These are phyloP conservation scores for Lachnellula occidentalis DNA, from an alignment of 2,329 filamentous ascomycete species.

Conservation along the genomic window DNA sequence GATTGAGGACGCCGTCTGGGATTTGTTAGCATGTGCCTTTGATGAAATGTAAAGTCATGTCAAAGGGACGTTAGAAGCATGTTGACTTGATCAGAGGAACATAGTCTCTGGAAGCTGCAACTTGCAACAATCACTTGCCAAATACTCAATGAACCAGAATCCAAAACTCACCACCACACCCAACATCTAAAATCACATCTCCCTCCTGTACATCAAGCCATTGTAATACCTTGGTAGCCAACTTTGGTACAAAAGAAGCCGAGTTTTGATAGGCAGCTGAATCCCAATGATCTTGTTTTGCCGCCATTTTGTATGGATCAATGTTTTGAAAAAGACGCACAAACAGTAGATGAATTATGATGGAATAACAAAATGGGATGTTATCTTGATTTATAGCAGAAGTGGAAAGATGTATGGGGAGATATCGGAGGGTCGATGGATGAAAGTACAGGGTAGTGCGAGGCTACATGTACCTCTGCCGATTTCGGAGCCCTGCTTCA, in stretches of 20 bases:
- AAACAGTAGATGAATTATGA: background rate
- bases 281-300: constrained; percentile 34
- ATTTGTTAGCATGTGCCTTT: background rate
- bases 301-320: constrained; percentile 10
- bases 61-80: too few species aligned
- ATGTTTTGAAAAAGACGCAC: background rate
- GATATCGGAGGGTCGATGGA: background rate
- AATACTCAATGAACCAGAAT: background rate
- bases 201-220: constrained; percentile 54
- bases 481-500: constrained; percentile 9
- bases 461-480: constrained; percentile 4
- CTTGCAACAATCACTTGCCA: background rate
- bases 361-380: background rate
- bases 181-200: constrained; percentile 56
- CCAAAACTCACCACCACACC: constrained; percentile 51
- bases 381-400: background rate
- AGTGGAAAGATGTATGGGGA: background rate
- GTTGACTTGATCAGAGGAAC: background rate
- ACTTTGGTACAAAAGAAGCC: constrained; percentile 58
- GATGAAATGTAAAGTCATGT: background rate
- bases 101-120: background rate
- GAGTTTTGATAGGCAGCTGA: constrained; percentile 50
- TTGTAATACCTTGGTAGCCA: constrained; percentile 51
- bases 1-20: constrained; percentile 54
- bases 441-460: background rate